Percentiles rank a stretch among this genome's conserved stretches.
Conservation (phyloP, 768 basidiomycete genomes). For the Postia placenta region DNA sequence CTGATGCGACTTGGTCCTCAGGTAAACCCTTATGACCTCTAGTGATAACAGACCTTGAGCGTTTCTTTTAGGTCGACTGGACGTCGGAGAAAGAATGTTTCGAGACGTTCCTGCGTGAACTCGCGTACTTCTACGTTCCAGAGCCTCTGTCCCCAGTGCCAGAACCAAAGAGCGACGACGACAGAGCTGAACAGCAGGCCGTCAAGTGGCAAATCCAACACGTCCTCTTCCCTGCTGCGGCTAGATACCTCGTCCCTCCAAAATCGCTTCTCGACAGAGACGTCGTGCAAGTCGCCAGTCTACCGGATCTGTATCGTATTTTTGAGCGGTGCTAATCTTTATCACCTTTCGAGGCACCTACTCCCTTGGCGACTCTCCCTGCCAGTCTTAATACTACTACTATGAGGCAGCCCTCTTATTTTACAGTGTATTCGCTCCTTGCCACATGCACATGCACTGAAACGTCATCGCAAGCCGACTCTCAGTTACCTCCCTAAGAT, state of each 20-base stretch:
- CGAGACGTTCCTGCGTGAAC: constrained; percentile 74
- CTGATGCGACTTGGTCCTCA: constrained; percentile 91
- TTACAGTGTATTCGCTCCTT: no score
- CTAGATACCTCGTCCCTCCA: constrained; percentile 66
- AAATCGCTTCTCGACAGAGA: constrained; percentile 63
- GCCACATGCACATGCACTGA: no score
- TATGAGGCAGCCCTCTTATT: no score
- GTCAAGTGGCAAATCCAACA: constrained; percentile 88
- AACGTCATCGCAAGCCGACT: no score
- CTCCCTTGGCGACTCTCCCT: no score
- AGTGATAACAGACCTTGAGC: background rate
- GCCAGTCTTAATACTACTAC: no score
- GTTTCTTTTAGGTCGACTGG: constrained; percentile 73
- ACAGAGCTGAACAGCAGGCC: constrained; percentile 34
- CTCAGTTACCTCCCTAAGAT: no score
- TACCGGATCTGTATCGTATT: constrained; percentile 90
- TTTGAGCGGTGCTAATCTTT: constrained; percentile 77
- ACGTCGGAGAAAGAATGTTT: constrained; percentile 81
- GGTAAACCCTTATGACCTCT: constrained; percentile 35
- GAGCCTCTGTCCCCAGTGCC: constrained; percentile 35
- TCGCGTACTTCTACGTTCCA: constrained; percentile 88
- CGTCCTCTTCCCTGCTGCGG: constrained; percentile 80
- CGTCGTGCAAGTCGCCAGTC: constrained; percentile 81
- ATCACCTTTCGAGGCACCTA: no score
- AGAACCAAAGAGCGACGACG: constrained; percentile 1